Evolutionary conservation across 768 basidiomycete species (phyloP).

Genomic region (button mushroom (Agaricus bisporus)): DNA sequence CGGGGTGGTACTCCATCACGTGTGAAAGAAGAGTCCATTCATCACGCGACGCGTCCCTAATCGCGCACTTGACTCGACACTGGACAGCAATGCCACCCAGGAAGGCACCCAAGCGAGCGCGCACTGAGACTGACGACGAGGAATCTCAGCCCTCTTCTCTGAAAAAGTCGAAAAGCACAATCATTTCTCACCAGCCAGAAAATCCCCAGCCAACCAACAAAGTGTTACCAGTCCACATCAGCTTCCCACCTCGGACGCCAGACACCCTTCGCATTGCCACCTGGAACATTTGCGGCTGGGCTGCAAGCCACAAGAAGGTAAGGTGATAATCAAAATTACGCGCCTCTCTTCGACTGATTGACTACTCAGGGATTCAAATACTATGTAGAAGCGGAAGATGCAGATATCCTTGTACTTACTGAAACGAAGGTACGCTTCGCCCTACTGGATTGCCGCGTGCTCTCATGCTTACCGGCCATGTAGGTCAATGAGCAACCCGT

Average conservation of each 20-base stretch:
- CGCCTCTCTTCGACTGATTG: not conserved
- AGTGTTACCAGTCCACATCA: slow-evolving; percentile 55
- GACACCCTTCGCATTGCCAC: slow-evolving; percentile 52
- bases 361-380: slow-evolving; percentile 61
- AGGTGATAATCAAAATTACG: not conserved
- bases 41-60: not conserved
- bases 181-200: slow-evolving; percentile 4
- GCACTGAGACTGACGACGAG: slow-evolving; percentile 19
- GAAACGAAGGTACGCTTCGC: slow-evolving; percentile 66
- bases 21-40: not conserved
- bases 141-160: slow-evolving; percentile 13
- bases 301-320: slow-evolving; percentile 76
- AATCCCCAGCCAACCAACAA: slow-evolving; percentile 71
- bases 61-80: not conserved
- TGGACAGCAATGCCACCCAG: slow-evolving; percentile 7
- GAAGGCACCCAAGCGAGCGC: slow-evolving; percentile 7
- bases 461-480: slow-evolving; percentile 1
- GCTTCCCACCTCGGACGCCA: slow-evolving; percentile 42
- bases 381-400: slow-evolving; percentile 82
- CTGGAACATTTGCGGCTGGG: slow-evolving; percentile 81
- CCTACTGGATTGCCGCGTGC: not conserved
- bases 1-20: not conserved
- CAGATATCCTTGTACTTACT: slow-evolving; percentile 77
- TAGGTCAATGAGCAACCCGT: slow-evolving; percentile 70
- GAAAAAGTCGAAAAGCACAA: slow-evolving; percentile 17